These are phyloP conservation scores for Aspergillus awamori DNA, from an alignment of 2,329 filamentous ascomycete species.

Conservation along the genomic window DNA sequence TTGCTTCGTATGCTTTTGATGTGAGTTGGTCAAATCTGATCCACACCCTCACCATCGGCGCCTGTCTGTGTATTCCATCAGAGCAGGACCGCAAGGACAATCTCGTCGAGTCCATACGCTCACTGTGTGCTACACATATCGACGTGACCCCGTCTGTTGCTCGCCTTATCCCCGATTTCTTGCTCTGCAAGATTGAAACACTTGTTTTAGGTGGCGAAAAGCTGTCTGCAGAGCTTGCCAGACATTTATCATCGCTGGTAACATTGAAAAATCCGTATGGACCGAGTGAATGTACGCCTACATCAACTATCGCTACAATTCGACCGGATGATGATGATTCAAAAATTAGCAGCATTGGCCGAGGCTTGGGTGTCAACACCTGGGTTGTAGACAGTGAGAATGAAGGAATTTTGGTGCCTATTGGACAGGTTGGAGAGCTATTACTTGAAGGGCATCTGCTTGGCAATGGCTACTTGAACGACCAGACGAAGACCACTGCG, in stretches of 20 bases:
- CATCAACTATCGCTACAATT: not conserved
- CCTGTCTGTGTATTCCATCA: constrained; percentile 58
- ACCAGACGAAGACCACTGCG: constrained; percentile 21
- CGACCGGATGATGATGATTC: not conserved
- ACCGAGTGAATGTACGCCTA: constrained; percentile 39
- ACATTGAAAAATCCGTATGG: constrained; percentile 47
- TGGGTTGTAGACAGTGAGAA: constrained; percentile 42
- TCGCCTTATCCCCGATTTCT: not conserved
- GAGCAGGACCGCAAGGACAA: constrained; percentile 47
- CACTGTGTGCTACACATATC: constrained; percentile 53
- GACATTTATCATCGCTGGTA: constrained; percentile 38
- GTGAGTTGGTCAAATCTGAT: constrained; percentile 55
- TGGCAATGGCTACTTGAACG: constrained; percentile 28
- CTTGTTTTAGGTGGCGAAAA: constrained; percentile 32
- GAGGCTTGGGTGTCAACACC: not conserved
- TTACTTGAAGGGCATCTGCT: constrained; percentile 26
- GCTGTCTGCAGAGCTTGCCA: constrained; percentile 27
- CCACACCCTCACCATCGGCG: constrained; percentile 54
- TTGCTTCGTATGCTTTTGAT: constrained; percentile 53
- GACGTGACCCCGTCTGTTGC: constrained; percentile 62
- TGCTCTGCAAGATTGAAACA: constrained; percentile 27
- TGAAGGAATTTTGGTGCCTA: constrained; percentile 36
- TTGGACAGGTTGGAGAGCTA: constrained; percentile 45
- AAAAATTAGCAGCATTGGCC: not conserved
- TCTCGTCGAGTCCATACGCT: constrained; percentile 49